phyloP scores from a whole-genome alignment of 768 basidiomycete genomes.

The Suillus fuscotomentosus region DNA sequence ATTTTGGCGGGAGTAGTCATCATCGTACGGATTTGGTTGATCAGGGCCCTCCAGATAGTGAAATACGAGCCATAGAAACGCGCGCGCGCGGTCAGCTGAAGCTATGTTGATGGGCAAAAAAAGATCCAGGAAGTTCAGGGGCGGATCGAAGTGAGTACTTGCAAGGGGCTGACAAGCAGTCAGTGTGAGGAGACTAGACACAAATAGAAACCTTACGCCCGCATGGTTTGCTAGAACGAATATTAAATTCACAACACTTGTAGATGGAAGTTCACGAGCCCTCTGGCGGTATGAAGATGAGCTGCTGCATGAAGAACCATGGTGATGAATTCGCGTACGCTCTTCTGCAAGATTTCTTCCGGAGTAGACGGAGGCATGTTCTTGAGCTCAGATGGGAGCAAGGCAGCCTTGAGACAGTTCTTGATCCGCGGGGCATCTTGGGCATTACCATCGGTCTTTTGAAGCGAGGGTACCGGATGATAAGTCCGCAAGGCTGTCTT shows the following conservation, averaged over 20 bases:
- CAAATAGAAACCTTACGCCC: constrained; percentile 46
- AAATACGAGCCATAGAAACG: constrained; percentile 83
- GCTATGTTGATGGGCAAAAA: constrained; percentile 77
- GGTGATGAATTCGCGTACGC: constrained; percentile 41
- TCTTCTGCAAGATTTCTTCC: constrained; percentile 66
- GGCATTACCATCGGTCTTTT: constrained; percentile 84
- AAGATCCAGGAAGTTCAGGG: constrained; percentile 76
- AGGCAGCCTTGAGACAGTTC: constrained; percentile 81
- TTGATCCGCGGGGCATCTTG: constrained; percentile 93
- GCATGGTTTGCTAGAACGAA: constrained; percentile 82
- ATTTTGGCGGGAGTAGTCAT: constrained; percentile 56
- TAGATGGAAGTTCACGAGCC: constrained; percentile 66
- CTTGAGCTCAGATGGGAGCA: constrained; percentile 68
- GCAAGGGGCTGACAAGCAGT: constrained; percentile 49
- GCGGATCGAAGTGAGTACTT: constrained; percentile 70
- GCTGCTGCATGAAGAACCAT: constrained; percentile 7
- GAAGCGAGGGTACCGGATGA: constrained; percentile 84
- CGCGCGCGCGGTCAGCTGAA: constrained; percentile 70
- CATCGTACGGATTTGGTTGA: constrained; percentile 71
- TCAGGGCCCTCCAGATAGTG: constrained; percentile 73
- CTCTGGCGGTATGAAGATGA: constrained; percentile 37
- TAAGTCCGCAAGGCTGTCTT: constrained; percentile 87
- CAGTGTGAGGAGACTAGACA: constrained; percentile 11
- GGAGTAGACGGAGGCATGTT: constrained; percentile 69
- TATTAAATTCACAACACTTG: constrained; percentile 82